phyloP scores from a whole-genome alignment of 495 filamentous ascomycete genomes.

The Podospora fimiseda region DNA sequence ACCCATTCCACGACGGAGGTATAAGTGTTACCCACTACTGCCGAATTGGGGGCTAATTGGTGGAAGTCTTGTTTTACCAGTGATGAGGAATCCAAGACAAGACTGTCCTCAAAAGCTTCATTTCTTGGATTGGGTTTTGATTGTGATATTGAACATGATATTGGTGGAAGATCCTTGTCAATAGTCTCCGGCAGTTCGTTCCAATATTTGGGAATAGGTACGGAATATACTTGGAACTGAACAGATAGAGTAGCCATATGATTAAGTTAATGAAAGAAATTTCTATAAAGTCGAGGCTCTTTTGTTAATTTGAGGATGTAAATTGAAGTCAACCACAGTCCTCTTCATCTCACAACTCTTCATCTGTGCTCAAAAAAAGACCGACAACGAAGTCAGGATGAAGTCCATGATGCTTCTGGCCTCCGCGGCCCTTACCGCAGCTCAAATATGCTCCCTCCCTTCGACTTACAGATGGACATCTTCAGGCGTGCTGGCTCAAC shows the following conservation, averaged over 20 bases:
- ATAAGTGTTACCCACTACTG: neutral
- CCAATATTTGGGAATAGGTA: no score
- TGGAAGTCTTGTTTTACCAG: neutral
- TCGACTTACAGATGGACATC: slow-evolving; percentile 51
- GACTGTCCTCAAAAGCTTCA: neutral
- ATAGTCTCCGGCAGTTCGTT: no score
- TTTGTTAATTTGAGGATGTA: no score
- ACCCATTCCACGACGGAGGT: neutral
- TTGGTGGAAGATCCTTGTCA: neutral
- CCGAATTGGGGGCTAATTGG: neutral
- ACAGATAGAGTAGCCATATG: neutral
- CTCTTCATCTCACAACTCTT: no score
- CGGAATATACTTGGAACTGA: no score
- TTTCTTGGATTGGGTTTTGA: neutral
- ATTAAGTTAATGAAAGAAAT: neutral
- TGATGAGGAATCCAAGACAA: neutral
- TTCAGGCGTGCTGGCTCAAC: slow-evolving; percentile 38
- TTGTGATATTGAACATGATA: neutral
- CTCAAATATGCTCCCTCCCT: slow-evolving; percentile 42
- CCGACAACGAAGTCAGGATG: neutral
- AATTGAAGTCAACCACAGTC: no score
- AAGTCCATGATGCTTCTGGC: slow-evolving; percentile 7
- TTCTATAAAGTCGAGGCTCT: neutral
- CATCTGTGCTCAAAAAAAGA: neutral
- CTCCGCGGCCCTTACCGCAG: slow-evolving; percentile 7